A percentile compares a stretch with the other conserved stretches of the same genome.
phyloP scores from a whole-genome alignment of 208 protist genomes.

The Paratrypanosoma confusum region DNA sequence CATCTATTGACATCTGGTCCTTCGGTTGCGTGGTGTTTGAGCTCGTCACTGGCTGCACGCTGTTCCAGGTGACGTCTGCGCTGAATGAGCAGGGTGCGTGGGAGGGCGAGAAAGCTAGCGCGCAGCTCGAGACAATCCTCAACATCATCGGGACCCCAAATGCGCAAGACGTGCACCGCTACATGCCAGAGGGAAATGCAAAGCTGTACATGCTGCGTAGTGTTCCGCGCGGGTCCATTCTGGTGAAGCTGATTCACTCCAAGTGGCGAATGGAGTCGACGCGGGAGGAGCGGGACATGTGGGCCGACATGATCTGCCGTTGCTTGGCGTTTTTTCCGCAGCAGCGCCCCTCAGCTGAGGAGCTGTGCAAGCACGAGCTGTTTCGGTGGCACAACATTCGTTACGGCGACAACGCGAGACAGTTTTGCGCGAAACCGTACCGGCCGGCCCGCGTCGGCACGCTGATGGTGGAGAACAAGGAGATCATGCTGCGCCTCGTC shows the following conservation, averaged over 20 bases:
- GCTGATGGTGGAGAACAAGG: slow-evolving; percentile 44
- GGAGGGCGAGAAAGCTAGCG: slow-evolving; percentile 64
- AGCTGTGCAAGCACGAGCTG: slow-evolving; percentile 56
- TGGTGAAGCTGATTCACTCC: slow-evolving; percentile 30
- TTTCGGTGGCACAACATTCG: slow-evolving; percentile 56
- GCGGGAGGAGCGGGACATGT: slow-evolving; percentile 28
- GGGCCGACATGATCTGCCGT: slow-evolving; percentile 61
- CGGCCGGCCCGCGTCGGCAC: slow-evolving; percentile 12
- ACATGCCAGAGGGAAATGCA: slow-evolving; percentile 67
- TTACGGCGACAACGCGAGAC: slow-evolving; percentile 56
- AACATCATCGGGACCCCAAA: slow-evolving; percentile 65
- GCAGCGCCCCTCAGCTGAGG: slow-evolving; percentile 56
- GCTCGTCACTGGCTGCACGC: slow-evolving; percentile 81
- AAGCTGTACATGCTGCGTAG: slow-evolving; percentile 69
- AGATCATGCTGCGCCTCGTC: slow-evolving; percentile 33
- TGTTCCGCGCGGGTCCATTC: slow-evolving; percentile 29
- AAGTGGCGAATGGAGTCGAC: slow-evolving; percentile 40
- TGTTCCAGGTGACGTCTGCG: slow-evolving; percentile 84
- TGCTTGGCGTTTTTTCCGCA: slow-evolving; percentile 78
- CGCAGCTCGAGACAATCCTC: slow-evolving; percentile 74
- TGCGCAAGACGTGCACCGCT: slow-evolving; percentile 46
- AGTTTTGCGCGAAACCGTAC: slow-evolving; percentile 34
- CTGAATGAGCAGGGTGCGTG: slow-evolving; percentile 61
- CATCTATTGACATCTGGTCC: slow-evolving; percentile 88
- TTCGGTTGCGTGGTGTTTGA: slow-evolving; percentile 94